Conservation (phyloP, 257 asterid species). For the Anisodus tanguticus region DNA sequence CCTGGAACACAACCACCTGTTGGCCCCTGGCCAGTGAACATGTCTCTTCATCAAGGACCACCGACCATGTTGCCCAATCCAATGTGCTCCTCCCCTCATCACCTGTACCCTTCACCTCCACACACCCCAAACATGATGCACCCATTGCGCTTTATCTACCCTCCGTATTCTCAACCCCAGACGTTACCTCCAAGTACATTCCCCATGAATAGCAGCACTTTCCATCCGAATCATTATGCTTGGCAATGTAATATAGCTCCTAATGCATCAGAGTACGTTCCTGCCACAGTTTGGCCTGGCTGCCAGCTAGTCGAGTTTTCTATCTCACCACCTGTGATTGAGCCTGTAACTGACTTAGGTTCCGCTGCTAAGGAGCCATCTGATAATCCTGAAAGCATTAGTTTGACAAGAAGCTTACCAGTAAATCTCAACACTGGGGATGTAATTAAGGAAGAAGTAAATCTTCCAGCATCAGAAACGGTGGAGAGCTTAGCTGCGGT, state of each 20-base stretch:
- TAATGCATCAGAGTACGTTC: conserved; percentile 63
- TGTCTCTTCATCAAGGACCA: conserved; percentile 86
- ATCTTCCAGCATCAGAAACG: conserved; percentile 59
- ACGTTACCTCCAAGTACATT: conserved; percentile 62
- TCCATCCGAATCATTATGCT: conserved; percentile 74
- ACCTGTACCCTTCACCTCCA: conserved; percentile 89
- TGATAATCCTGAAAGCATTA: conserved; percentile 53
- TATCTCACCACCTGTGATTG: conserved; percentile 66
- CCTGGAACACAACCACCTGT: conserved; percentile 63
- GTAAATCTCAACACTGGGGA: conserved; percentile 65
- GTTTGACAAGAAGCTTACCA: conserved; percentile 56
- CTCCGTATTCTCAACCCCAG: conserved; percentile 78
- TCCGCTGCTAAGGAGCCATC: conserved; percentile 51
- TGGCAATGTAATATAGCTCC: conserved; percentile 79
- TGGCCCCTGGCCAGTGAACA: conserved; percentile 87
- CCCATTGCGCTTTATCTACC: conserved; percentile 83
- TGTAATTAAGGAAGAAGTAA: conserved; percentile 64
- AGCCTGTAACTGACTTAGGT: conserved; percentile 54
- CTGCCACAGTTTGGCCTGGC: conserved; percentile 73
- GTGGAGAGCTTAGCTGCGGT: conserved; percentile 52
- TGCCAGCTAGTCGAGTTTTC: conserved; percentile 72
- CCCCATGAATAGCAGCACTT: conserved; percentile 65
- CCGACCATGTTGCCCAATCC: conserved; percentile 69
- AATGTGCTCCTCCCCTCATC: conserved; percentile 82
- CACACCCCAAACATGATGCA: conserved; percentile 87